Base-by-base conservation (phyloP, 1,284 basidiomycete genomes). In the Marasmius tenuissimus region DNA sequence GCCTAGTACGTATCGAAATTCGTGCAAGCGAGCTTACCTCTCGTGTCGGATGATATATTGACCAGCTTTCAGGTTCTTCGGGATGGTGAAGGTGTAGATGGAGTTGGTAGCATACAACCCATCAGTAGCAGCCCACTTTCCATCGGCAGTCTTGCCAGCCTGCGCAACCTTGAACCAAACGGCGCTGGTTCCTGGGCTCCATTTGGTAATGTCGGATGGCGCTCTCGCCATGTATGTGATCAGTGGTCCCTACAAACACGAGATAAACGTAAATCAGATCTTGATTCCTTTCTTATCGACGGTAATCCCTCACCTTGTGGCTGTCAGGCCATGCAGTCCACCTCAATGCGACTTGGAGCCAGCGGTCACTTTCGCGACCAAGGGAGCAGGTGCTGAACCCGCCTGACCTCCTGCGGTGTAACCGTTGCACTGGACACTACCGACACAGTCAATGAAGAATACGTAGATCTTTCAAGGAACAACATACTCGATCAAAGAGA, bases 41-140 rank as follows among this genome's bases (percentile, higher is more conserved):
- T 83, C 81, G 64, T 84, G 81, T 20, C 81, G 74, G 55, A 83
- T 74, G 67, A 83, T 76, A 64, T 83, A 83, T 67, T 83, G 81
- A 1, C 80, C 81, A 11, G 81, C 61, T 60, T 75, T 71, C 39
- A 83, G 70, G 51, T 74, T 80, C 3, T 75, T 66, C 7, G 81
- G 81, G 61, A 82, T 78, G 7, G 75, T 80, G 67, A 83, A 77
- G 0, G 76, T 79, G 64, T 69, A 80, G 74, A 77, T 70, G 42
- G 70, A 70, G 63, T 77, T 68, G 49, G 68, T 66, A 11, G 72
- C 75, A n/a, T 69, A 66, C 33, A 80, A 72, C 33, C 73, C 56
- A 61, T 78, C 74, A 4, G 76, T 76, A 20, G 75, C 70, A 12
- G 77, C 78, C 78, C 76, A 80, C 51, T 71, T 67, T 45, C 76